Base-by-base conservation (phyloP, 345 rosid species). In the Murraya paniculata region DNA sequence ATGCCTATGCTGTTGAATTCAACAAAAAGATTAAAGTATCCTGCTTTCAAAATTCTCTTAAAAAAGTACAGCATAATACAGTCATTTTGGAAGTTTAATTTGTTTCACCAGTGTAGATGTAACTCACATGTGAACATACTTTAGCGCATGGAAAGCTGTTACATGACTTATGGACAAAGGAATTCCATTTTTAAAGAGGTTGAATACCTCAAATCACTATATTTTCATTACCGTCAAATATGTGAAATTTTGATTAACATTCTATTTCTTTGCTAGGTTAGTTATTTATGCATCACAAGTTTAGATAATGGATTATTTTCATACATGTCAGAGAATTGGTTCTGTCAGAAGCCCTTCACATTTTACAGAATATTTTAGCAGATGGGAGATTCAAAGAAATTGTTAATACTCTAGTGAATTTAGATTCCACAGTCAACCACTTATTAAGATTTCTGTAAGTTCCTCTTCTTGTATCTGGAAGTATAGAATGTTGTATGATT, bases 371-470 rank as follows among this genome's bases (percentile, higher is more conserved):
- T 77, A 82, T 89, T 67, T 82, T 90, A 80, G 87, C 87, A 74
- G 98, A 95, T 76, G 79, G 75, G 58, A 87, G 88, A 88, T 94
- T 94, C 80, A 86, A 89, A 87, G 95, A 88, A 71, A 85, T 91
- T 73, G 73, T 92, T 38, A 21, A 55, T 65, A 81, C 82, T 64
- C 90, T 70, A 81, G 73, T 86, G 78, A 74, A 88, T 77, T 84
- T 82, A 66, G 81, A 80, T 83, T 89, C 90, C 71, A 86, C 94
- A 10, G 78, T 88, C 80, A 87, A 83, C 81, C 84, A 90, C 76
- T 84, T 95, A 64, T 68, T 92, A 85, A 90, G 87, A 78, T 89
- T 92, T 84, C 80, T 95, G 98, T 93, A 85, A 92, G 94, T 91
- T 62, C 71, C 67, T 80, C 80, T 68, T 74, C 74, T 64, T 64